phyloP scores from a whole-genome alignment of 257 asterid genomes.

The Jasminum sambac region DNA sequence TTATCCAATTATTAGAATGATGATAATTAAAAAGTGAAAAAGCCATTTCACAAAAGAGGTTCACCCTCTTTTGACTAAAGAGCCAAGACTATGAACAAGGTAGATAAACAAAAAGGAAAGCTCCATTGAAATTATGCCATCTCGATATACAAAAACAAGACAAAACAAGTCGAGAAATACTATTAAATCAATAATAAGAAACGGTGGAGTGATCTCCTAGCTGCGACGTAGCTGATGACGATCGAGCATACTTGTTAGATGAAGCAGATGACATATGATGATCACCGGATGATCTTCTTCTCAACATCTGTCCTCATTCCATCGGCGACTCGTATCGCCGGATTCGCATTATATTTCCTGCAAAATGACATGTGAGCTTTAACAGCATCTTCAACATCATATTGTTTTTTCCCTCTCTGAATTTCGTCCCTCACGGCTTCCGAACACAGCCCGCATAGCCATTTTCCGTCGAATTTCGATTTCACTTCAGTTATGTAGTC shows the following conservation, averaged over 20 bases:
- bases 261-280: conserved; percentile 28
- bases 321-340: conserved; percentile 78
- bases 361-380: conserved; percentile 87
- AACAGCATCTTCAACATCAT: conserved; percentile 64
- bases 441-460: conserved; percentile 88
- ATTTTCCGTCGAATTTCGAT: conserved; percentile 69
- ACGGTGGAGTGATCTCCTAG: conserved; percentile 52
- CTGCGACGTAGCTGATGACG: conserved; percentile 54
- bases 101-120: background rate
- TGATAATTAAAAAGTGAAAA: background rate
- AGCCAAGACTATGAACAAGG: background rate
- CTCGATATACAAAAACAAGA: conserved; percentile 38
- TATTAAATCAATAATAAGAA: conserved; percentile 38
- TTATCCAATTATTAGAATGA: too few relatives aligned
- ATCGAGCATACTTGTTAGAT: conserved; percentile 54
- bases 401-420: conserved; percentile 42
- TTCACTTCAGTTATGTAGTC: conserved; percentile 70
- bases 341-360: conserved; percentile 66
- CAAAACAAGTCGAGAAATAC: too few relatives aligned
- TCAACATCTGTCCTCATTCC: conserved; percentile 87
- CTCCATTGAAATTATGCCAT: conserved; percentile 29
- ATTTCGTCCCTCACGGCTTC: conserved; percentile 90
- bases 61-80: background rate
- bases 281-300: conserved; percentile 51
- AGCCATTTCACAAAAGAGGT: background rate